Evolutionary conservation across 176 grass and related monocot species (phyloP), one percentile per base, ranked within the genome.

Genomic region (Elaeis guineensis): DNA sequence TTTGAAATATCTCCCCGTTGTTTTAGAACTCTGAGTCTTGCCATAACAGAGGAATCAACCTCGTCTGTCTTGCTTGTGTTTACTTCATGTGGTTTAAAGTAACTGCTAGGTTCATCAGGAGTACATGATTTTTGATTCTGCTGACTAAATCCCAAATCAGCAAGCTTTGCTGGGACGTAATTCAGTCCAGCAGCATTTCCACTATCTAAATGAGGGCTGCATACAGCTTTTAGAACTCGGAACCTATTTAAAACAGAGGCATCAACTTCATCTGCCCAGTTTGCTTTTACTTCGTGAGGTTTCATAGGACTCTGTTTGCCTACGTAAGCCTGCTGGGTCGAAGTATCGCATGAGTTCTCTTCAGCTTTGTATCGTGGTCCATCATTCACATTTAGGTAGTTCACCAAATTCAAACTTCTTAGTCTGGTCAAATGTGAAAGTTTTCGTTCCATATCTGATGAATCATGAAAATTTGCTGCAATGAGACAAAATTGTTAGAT

Each of bases 221-320:
- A 44, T 14, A 44, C 35, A 44, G 35, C 35, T 12, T 76, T 78
- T 70, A 85, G 77, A 72, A 79, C 56, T 59, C 17, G 50, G 5
- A 78, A 55, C 29, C 78, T 85, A 32, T 63, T 51, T 75, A 76
- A 72, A 77, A 85, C 63, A 90, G 50, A 70, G 82, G 71, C 72
- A 54, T 80, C 67, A 49, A 67, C 19, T 26, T 49, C 52, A 80
- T 39, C 51, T 63, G 26, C 24, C 57, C 21, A 56, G n/a, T 80
- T 66, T 60, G 35, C 11, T 44, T 44, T 44, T 0, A 44, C 35
- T 44, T 51, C 39, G 39, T 69, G 59, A 69, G 53, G 67, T 59
- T 78, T 52, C 5, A 21, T 49, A 6, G 39, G 24, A 63, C 58
- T 23, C 56, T 62, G 58, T 29, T 58, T 67, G 49, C 28, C 76